A percentile compares a stretch with the other conserved stretches of the same genome.
phyloP scores from a whole-genome alignment of 495 filamentous ascomycete genomes.

The Apiosordaria backusii region DNA sequence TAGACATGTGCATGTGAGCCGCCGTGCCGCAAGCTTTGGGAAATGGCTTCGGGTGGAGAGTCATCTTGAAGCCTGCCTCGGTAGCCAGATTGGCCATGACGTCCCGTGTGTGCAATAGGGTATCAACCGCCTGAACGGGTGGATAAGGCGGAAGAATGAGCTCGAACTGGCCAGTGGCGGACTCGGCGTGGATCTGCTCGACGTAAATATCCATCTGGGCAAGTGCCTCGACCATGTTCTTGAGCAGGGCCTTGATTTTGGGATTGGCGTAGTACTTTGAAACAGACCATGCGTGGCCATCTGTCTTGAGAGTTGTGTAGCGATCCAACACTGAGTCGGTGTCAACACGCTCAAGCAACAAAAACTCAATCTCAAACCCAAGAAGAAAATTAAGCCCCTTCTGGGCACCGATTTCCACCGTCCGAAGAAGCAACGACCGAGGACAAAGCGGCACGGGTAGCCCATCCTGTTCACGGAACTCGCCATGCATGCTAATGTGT shows the following conservation, averaged over 20 bases:
- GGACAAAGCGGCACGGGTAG: conserved; percentile 52
- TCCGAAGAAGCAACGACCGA: conserved; percentile 51
- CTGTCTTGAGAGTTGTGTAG: conserved; percentile 30
- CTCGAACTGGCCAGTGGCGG: conserved; percentile 73
- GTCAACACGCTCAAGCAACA: conserved; percentile 54
- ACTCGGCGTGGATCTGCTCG: conserved; percentile 76
- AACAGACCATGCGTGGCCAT: conserved; percentile 63
- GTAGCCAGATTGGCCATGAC: conserved; percentile 59
- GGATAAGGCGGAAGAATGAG: conserved; percentile 64
- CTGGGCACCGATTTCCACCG: conserved; percentile 48
- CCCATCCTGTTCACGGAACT: conserved; percentile 53
- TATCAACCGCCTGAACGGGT: conserved; percentile 68
- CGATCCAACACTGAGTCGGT: conserved; percentile 29
- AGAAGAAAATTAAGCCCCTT: conserved; percentile 53
- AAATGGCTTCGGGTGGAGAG: conserved; percentile 71
- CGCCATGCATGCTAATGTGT: conserved; percentile 59
- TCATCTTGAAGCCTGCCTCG: conserved; percentile 62
- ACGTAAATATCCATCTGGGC: conserved; percentile 60
- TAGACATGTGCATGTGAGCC: conserved; percentile 65
- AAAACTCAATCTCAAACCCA: conserved; percentile 83
- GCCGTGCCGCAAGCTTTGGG: conserved; percentile 57
- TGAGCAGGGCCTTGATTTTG: conserved; percentile 54
- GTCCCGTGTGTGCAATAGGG: conserved; percentile 67
- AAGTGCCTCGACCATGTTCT: conserved; percentile 60
- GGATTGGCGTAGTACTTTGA: conserved; percentile 52